Evolutionary conservation across 371 early-diverging fungal genomes (phyloP), one percentile per base, ranked within the genome.

Genomic region (Mortierella sp.): DNA sequence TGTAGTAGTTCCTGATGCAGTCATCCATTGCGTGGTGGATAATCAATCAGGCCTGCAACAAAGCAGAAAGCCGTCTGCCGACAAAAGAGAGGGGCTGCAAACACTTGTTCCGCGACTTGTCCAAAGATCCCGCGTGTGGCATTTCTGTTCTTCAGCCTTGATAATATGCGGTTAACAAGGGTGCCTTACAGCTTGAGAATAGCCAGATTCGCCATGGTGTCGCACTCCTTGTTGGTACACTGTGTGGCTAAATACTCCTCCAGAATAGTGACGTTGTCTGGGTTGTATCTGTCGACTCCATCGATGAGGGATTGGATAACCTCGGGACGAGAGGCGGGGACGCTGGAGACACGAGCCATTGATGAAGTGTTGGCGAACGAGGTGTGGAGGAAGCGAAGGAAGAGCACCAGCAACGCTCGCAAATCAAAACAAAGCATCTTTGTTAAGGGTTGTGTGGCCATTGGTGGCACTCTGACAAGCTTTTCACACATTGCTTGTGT

Each of bases 151-250:
- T 34, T 10, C 4, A 7, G 34, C 34, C 34, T 34, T 4, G 34
- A 34, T 7, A 34, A 10, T 34, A 10, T 34, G 4, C 34, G 4
- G 34, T 7, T 34, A 10, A 34, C 34, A 16, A 27, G 26, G 26
- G 24, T 27, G 23, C 23, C 82, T 80, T 85, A 96, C 86, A 96
- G 84, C 82, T 96, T 95, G 57, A 96, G 85, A 52, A 95, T 86
- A 47, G 95, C 95, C 56, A 95, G 86, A 82, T 94, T 94, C 27
- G 97, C 96, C 86, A 90, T 88, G 68, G 92, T 81, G 83, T 96
- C 96, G 76, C 92, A 92, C 74, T 89, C 86, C 81, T 84, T 87
- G 68, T 83, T 86, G 39, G 86, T 82, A 82, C 94, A 91, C 81
- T 95, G 96, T 21, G 85, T 81, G 24, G 82, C 84, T 23, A 95